Evolutionary conservation across 768 basidiomycete species (phyloP), one percentile per base, ranked within the genome.

Genomic region (Agrocybe chaxingu): DNA sequence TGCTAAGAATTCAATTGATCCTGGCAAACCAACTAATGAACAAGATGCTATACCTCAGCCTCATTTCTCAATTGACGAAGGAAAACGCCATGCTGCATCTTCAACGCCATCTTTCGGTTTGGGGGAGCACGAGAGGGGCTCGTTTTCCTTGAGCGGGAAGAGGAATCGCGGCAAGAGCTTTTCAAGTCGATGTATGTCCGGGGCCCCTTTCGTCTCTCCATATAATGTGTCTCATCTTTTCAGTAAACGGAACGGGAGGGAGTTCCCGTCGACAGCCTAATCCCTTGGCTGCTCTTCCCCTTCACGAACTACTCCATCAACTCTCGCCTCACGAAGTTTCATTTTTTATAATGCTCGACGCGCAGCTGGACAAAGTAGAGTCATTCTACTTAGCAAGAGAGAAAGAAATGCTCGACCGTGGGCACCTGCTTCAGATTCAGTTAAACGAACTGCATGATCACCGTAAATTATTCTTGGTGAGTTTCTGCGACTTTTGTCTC

Each of bases 331-430:
- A 76, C 18, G 87, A 95, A 60, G 61, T 68, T 30, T 73, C 73
- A 5, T 98, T 97, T 70, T 90, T 98, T 52, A 75, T 80, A 2
- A 73, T 82, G 18, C 74, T 98, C 6, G 89, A 97, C 57, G 62
- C 62, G 0, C 86, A 99, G 63, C 72, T 98, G 2, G 82, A 86
- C 16, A 97, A 96, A 65, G 82, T 98, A 9, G 89, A 90, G 52
- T 68, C 71, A 0, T 99, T 99, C 66, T 98, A 91, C 63, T 60
- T 78, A 4, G 81, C 80, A 19, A 77, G 84, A 29, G 93, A 84
- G 68, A 75, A 74, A 41, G 83, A 78, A 68, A 85, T 80, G 81
- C 68, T 68, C 4, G 64, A 62, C 2, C 76, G 74, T 19, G 72
- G 74, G 11, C 61, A 69, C 29, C 42, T 68, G 24, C 67, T 98